Percentiles rank a stretch among this genome's conserved stretches.
Evolutionary conservation across 164 flowering plant species (phyloP).

Genomic region (Macadamia tetraphylla): DNA sequence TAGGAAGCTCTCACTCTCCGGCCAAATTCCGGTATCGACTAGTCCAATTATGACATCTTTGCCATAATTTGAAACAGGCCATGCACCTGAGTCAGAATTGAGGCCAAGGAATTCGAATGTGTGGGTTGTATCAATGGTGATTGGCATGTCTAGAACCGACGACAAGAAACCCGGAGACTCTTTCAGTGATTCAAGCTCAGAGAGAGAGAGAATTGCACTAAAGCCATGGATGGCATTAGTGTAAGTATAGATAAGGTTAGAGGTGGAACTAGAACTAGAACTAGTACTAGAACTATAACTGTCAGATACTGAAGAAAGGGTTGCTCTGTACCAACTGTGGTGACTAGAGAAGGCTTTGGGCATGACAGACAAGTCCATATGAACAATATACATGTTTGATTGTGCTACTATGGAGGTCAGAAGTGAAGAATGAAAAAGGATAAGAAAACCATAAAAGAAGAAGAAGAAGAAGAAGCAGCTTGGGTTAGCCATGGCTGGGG

Average conservation of each 20-base stretch:
- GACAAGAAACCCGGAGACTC: slow-evolving; percentile 42
- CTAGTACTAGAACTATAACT: not conserved
- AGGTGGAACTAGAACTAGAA: slow-evolving; percentile 4
- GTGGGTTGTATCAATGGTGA: slow-evolving; percentile 53
- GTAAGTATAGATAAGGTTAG: slow-evolving; percentile 40
- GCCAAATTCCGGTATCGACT: slow-evolving; percentile 77
- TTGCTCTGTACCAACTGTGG: slow-evolving; percentile 48
- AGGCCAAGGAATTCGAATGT: slow-evolving; percentile 50
- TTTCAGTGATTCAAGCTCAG: slow-evolving; percentile 35
- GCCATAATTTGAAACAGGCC: slow-evolving; percentile 48
- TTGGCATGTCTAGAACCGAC: slow-evolving; percentile 31
- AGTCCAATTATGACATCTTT: slow-evolving; percentile 59
- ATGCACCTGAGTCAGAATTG: slow-evolving; percentile 29
- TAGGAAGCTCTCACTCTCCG: slow-evolving; percentile 62
- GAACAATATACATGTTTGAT: slow-evolving; percentile 45
- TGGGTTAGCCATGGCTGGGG: not conserved
- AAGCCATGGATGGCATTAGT: slow-evolving; percentile 54
- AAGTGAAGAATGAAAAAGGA: slow-evolving; percentile 1
- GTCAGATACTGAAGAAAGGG: slow-evolving; percentile 27
- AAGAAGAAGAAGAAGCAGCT: not conserved
- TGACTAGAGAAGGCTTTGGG: slow-evolving; percentile 50
- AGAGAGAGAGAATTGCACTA: slow-evolving; percentile 42
- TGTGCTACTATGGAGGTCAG: slow-evolving; percentile 12
- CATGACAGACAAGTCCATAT: slow-evolving; percentile 59
- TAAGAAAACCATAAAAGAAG: slow-evolving; percentile 7